Conservation (phyloP, 805 yeast species). For the Saturnispora bothae region DNA sequence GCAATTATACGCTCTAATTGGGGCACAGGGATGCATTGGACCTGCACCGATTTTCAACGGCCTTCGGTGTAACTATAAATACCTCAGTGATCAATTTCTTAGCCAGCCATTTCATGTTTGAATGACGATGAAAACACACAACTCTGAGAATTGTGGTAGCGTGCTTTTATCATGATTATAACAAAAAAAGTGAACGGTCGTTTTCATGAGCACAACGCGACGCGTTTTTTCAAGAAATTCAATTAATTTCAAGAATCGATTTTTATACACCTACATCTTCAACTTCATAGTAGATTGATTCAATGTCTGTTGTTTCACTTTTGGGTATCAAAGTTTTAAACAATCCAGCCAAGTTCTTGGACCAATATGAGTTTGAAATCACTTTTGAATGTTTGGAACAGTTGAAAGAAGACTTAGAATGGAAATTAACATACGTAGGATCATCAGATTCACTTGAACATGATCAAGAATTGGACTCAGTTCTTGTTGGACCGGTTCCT, state of each 20-base stretch:
- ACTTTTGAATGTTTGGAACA: conserved; percentile 96
- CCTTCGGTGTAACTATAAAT: too few species aligned
- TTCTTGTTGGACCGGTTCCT: conserved; percentile 97
- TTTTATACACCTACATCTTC: background rate
- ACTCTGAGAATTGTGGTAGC: too few species aligned
- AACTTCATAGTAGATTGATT: background rate
- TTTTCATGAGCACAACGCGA: conserved; percentile 1
- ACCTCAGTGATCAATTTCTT: too few species aligned
- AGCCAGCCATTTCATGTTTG: too few species aligned
- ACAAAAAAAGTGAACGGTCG: too few species aligned
- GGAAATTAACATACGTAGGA: conserved; percentile 97
- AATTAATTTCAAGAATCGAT: too few species aligned
- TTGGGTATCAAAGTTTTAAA: conserved; percentile 85
- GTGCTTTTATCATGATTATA: too few species aligned
- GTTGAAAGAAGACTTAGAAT: conserved; percentile 82
- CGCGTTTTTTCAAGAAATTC: background rate
- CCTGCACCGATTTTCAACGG: too few species aligned
- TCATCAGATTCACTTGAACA: conserved; percentile 89
- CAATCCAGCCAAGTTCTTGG: conserved; percentile 90
- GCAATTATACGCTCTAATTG: too few species aligned
- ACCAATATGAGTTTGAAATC: conserved; percentile 92
- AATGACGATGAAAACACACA: too few species aligned
- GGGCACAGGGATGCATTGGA: too few species aligned
- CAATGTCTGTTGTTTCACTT: conserved; percentile 87
- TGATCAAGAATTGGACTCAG: conserved; percentile 93